A percentile compares a stretch with the other conserved stretches of the same genome.
phyloP scores from a whole-genome alignment of 352 stramenopile genomes.

The Peronospora farinosa region DNA sequence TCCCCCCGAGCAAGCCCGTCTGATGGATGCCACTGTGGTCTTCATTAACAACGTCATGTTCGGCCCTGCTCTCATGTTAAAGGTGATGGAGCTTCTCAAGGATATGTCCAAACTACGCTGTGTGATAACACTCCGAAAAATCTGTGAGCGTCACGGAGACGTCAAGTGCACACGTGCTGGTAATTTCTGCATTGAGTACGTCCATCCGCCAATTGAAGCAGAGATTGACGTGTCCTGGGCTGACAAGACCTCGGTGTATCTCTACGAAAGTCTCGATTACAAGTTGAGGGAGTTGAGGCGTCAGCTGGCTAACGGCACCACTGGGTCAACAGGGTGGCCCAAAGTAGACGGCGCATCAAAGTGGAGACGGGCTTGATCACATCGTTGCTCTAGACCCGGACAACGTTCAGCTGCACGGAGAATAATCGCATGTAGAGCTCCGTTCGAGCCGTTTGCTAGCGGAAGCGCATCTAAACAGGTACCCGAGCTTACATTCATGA shows the following conservation, averaged over 20 bases:
- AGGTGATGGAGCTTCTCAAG: conserved; percentile 57
- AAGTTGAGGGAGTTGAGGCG: conserved; percentile 34
- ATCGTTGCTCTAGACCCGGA: conserved; percentile 1
- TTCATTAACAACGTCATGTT: conserved; percentile 88
- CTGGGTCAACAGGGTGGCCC: background rate
- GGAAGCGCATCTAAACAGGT: conserved; percentile 12
- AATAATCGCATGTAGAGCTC: background rate
- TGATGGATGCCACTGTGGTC: conserved; percentile 73
- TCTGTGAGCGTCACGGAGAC: conserved; percentile 69
- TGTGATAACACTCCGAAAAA: conserved; percentile 70
- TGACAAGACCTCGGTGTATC: conserved; percentile 64
- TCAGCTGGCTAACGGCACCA: conserved; percentile 19
- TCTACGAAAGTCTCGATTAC: conserved; percentile 59
- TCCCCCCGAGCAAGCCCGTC: conserved; percentile 39
- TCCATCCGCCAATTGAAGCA: conserved; percentile 55
- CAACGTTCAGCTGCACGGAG: background rate
- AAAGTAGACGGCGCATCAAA: background rate
- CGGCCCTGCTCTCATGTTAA: conserved; percentile 65
- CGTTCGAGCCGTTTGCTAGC: conserved; percentile 4
- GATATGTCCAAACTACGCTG: conserved; percentile 54
- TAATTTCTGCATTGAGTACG: conserved; percentile 62
- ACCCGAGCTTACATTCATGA: conserved; percentile 9
- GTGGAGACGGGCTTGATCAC: background rate
- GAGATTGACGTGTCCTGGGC: conserved; percentile 80
- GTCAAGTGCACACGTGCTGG: conserved; percentile 48